These are phyloP conservation scores for Hordeum marinum DNA, from an alignment of 176 grass and related monocot species.

Conservation along the genomic window DNA sequence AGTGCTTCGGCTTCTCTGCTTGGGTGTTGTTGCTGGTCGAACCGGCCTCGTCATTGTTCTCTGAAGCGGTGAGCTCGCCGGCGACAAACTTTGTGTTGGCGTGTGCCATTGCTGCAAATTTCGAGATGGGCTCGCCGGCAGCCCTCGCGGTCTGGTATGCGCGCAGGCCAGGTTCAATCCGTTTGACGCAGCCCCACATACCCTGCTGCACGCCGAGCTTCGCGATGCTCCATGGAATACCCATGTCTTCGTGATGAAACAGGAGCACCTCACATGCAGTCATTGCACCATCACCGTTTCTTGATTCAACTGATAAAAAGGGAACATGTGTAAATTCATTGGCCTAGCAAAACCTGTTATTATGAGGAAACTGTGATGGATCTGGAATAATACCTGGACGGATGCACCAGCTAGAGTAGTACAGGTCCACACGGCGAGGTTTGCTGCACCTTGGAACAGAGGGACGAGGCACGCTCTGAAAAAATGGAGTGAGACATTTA, in stretches of 20 bases:
- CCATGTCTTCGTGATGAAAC: constrained; percentile 97
- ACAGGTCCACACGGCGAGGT: constrained; percentile 86
- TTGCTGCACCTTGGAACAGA: constrained; percentile 68
- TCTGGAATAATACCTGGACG: constrained; percentile 55
- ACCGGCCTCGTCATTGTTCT: constrained; percentile 14
- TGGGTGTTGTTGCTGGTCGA: constrained; percentile 32
- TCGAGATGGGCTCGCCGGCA: constrained; percentile 45
- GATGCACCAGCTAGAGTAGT: constrained; percentile 99
- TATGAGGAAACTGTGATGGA: not conserved
- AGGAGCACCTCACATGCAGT: constrained; percentile 89
- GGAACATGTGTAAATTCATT: not conserved
- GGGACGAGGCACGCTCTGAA: constrained; percentile 70
- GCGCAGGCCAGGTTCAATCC: constrained; percentile 73
- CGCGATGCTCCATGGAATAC: constrained; percentile 78
- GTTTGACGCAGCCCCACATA: constrained; percentile 86
- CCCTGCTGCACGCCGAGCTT: constrained; percentile 86
- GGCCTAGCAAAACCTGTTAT: not conserved
- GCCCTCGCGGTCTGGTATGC: constrained; percentile 66
- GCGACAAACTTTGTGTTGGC: constrained; percentile 63
- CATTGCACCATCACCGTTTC: constrained; percentile 64
- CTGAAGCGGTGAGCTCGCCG: constrained; percentile 29
- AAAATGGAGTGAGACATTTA: not conserved
- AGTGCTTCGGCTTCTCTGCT: constrained; percentile 60
- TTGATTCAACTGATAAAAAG: constrained; percentile 62
- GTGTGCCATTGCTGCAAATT: constrained; percentile 50